Conservation (phyloP, 177 flowering plant genomes). For the Vitis hybrid region DNA sequence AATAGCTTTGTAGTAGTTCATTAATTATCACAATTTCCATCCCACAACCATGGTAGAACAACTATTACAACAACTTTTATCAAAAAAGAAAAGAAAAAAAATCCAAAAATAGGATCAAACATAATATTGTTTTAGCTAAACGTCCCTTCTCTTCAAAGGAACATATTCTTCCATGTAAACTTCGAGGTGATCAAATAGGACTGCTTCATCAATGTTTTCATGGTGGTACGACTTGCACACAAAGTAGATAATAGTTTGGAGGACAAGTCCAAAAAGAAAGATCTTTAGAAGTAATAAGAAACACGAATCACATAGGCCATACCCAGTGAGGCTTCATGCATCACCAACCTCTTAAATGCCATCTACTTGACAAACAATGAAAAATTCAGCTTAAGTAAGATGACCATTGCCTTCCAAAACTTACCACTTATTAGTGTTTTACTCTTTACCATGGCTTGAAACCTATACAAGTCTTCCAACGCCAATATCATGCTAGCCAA, state of each 20-base stretch:
- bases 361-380: background rate
- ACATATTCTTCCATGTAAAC: slow-evolving; percentile 27
- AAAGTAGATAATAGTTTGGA: too few species aligned
- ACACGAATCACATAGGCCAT: background rate
- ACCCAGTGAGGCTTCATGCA: slow-evolving; percentile 5
- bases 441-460: slow-evolving; percentile 24
- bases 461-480: slow-evolving; percentile 2
- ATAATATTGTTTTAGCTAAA: slow-evolving; percentile 23
- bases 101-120: slow-evolving; percentile 5
- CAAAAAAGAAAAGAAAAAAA: too few species aligned
- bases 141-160: background rate
- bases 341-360: slow-evolving; percentile 10
- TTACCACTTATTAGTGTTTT: slow-evolving; percentile 18
- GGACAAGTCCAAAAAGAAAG: background rate
- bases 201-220: too few species aligned
- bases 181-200: slow-evolving; percentile 24
- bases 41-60: too few species aligned
- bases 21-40: too few species aligned
- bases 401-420: slow-evolving; percentile 5
- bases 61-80: too few species aligned
- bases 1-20: too few species aligned
- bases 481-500: too few species aligned
- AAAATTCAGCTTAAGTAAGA: slow-evolving; percentile 10
- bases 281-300: slow-evolving; percentile 9
- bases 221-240: rapidly evolving